Conservation (phyloP, 257 asterid species). For the Nicotiana attenuata region DNA sequence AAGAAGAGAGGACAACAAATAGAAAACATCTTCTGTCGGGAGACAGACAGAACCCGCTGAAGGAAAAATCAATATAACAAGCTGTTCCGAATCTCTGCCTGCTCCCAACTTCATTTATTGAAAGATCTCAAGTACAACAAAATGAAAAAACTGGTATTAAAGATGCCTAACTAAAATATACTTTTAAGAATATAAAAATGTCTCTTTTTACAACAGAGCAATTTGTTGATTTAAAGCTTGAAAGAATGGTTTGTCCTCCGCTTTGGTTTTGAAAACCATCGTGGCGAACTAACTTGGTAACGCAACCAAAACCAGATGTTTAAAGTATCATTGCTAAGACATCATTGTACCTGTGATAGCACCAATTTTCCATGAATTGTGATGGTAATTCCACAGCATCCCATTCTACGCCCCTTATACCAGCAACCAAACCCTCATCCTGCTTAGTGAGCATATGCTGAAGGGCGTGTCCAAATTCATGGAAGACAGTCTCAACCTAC, state of each 20-base stretch:
- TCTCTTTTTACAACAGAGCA: background rate
- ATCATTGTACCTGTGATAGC: slow-evolving; percentile 76
- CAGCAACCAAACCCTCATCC: slow-evolving; percentile 99
- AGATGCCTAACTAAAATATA: background rate
- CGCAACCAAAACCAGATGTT: background rate
- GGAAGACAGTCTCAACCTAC: slow-evolving; percentile 97
- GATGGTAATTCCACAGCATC: slow-evolving; percentile 98
- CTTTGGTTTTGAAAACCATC: background rate
- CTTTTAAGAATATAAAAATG: background rate
- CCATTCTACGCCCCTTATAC: slow-evolving; percentile 91
- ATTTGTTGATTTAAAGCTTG: background rate
- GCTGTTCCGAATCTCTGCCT: no score
- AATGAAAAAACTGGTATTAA: no score
- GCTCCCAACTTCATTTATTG: no score
- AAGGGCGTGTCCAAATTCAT: slow-evolving; percentile 98
- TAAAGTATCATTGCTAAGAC: background rate
- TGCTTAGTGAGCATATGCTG: slow-evolving; percentile 98
- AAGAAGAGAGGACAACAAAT: no score
- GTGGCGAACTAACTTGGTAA: background rate
- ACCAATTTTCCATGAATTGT: slow-evolving; percentile 99
- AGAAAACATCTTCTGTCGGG: no score
- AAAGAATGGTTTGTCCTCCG: background rate
- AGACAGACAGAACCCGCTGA: no score
- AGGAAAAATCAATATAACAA: no score
- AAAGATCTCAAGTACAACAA: no score